Evolutionary conservation across 2,329 filamentous ascomycete species (phyloP).

Genomic region (Fusarium sarcochroum): DNA sequence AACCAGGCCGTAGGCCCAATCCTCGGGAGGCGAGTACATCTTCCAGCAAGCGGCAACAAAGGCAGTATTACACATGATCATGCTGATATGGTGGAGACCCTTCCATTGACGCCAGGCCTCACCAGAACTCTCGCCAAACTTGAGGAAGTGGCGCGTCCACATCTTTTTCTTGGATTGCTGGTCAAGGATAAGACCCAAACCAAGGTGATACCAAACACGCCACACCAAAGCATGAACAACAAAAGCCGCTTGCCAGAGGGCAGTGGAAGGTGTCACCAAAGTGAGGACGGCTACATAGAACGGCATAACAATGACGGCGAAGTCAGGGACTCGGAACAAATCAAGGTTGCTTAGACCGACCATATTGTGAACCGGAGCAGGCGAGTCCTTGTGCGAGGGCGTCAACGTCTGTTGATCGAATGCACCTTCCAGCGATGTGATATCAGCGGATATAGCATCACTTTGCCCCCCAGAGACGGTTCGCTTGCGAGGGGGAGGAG

Average conservation of each 20-base stretch:
- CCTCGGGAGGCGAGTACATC: conserved; percentile 88
- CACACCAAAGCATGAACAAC: conserved; percentile 84
- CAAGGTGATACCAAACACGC: conserved; percentile 93
- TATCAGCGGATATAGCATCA: conserved; percentile 49
- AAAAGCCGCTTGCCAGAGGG: conserved; percentile 82
- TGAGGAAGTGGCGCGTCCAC: conserved; percentile 98
- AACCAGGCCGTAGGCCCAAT: conserved; percentile 90
- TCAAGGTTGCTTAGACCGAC: conserved; percentile 89
- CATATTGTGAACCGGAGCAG: conserved; percentile 83
- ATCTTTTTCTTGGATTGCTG: conserved; percentile 90
- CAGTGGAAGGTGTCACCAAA: conserved; percentile 81
- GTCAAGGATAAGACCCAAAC: conserved; percentile 87
- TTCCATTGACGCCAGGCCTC: conserved; percentile 99
- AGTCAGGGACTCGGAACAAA: conserved; percentile 88
- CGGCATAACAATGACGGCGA: conserved; percentile 82
- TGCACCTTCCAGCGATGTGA: conserved; percentile 38
- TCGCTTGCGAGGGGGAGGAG: conserved; percentile 80
- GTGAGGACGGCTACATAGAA: conserved; percentile 82
- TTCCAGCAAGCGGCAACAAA: conserved; percentile 96
- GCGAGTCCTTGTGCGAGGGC: conserved; percentile 56
- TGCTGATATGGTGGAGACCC: conserved; percentile 92
- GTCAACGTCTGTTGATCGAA: conserved; percentile 46
- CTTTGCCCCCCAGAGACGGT: conserved; percentile 54
- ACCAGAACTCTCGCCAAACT: conserved; percentile 89
- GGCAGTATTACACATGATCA: conserved; percentile 88